phyloP scores from a whole-genome alignment of 768 basidiomycete genomes.

The Russula olivacea region DNA sequence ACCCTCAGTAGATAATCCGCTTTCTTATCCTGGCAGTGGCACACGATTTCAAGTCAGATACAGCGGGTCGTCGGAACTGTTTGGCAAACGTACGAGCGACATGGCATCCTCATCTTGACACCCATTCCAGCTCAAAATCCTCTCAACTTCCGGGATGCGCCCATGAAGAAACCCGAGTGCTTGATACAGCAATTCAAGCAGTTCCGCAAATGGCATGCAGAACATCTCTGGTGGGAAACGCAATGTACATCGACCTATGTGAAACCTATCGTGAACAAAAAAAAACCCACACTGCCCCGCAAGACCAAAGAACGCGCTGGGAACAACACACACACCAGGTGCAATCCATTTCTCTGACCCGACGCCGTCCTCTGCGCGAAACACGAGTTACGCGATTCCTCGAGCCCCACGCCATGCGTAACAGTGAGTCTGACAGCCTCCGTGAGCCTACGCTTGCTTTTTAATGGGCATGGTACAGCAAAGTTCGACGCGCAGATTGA shows the following conservation, averaged over 20 bases:
- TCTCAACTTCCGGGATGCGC: not conserved
- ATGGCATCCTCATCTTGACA: no score
- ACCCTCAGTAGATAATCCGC: no score
- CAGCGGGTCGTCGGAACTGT: no score
- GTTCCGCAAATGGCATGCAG: constrained; percentile 7
- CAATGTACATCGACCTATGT: no score
- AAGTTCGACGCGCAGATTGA: not conserved
- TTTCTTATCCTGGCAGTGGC: no score
- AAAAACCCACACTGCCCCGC: no score
- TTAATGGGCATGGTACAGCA: not conserved
- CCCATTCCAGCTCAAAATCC: no score
- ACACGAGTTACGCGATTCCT: not conserved
- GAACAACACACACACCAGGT: constrained; percentile 7
- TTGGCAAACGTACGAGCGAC: no score
- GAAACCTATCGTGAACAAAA: no score
- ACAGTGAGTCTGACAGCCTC: constrained; percentile 7
- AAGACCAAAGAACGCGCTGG: no score
- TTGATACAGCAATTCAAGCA: constrained; percentile 2
- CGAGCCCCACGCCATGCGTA: constrained; percentile 11
- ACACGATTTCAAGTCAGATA: no score
- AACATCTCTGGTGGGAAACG: constrained; percentile 3
- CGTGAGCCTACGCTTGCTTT: constrained; percentile 1
- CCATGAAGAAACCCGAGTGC: constrained; percentile 1
- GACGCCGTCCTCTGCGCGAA: constrained; percentile 8
- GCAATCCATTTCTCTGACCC: constrained; percentile 16